A percentile compares a stretch with the other conserved stretches of the same genome.
phyloP scores from a whole-genome alignment of 352 stramenopile species.

The Phytophthora litchii region DNA sequence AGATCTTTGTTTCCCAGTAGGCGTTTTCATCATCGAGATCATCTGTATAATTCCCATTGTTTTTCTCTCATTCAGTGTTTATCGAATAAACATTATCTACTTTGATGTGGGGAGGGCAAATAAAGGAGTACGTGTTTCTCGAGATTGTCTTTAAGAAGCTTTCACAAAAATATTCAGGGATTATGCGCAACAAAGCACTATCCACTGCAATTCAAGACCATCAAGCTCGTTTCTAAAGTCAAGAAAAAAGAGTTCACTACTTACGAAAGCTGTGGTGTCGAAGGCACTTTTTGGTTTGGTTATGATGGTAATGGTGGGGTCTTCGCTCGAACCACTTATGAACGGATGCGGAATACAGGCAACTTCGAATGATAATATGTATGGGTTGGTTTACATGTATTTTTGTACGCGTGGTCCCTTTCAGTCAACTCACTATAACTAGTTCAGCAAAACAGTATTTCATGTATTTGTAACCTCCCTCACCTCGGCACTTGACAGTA shows the following conservation, averaged over 20 bases:
- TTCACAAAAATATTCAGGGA: conserved; percentile 3
- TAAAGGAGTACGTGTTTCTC: conserved; percentile 5
- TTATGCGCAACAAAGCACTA: neutral
- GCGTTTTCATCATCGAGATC: conserved; percentile 5
- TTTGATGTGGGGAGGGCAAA: neutral
- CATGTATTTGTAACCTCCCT: neutral
- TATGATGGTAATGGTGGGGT: neutral
- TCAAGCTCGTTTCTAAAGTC: conserved; percentile 2
- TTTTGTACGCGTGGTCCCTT: too few relatives aligned
- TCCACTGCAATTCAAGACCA: neutral
- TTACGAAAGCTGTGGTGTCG: neutral
- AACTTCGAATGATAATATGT: too few relatives aligned
- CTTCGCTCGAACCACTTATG: neutral
- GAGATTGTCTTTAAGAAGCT: neutral
- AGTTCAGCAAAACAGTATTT: too few relatives aligned
- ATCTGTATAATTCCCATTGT: conserved; percentile 16
- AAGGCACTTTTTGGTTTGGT: neutral
- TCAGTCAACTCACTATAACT: too few relatives aligned
- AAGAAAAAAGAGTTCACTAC: neutral
- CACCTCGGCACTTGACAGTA: conserved; percentile 46
- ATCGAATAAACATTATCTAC: neutral
- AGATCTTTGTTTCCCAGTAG: conserved; percentile 29
- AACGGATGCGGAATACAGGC: too few relatives aligned
- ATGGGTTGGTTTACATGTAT: too few relatives aligned
- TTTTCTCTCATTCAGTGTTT: neutral